These are phyloP conservation scores for Aphanocladium album DNA, from an alignment of 2,329 filamentous ascomycete genomes.

Conservation along the genomic window DNA sequence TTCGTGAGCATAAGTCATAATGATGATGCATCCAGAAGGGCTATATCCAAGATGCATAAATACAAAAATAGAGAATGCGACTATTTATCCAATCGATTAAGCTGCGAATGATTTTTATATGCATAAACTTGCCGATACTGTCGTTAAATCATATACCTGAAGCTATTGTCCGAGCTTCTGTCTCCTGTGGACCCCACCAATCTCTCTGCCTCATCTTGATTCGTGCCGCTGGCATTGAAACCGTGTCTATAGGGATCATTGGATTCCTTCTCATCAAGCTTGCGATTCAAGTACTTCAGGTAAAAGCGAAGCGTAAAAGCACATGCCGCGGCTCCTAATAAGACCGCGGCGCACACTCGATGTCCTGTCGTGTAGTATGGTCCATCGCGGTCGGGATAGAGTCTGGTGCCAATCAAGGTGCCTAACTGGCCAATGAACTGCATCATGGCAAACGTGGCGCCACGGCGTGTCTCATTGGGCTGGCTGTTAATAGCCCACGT, in stretches of 20 bases:
- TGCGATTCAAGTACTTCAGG: conserved; percentile 46
- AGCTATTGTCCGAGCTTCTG: conserved; percentile 25
- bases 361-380: conserved; percentile 62
- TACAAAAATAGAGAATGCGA: conserved; percentile 1
- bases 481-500: conserved; percentile 91
- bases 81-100: neutral
- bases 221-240: neutral
- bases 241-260: conserved; percentile 16
- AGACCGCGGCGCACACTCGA: conserved; percentile 56
- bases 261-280: conserved; percentile 32
- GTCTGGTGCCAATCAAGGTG: conserved; percentile 61
- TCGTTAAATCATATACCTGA: conserved; percentile 43
- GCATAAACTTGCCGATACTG: neutral
- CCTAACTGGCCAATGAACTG: conserved; percentile 80
- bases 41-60: conserved; percentile 7
- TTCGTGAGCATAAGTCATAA: conserved; percentile 6
- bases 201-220: conserved; percentile 33
- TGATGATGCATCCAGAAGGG: neutral
- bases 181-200: conserved; percentile 30
- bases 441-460: conserved; percentile 72
- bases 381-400: conserved; percentile 57
- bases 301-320: conserved; percentile 50
- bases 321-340: conserved; percentile 55
- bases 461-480: conserved; percentile 60
- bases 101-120: neutral